Conservation (phyloP, 2,329 filamentous ascomycete species). For the Fusarium buharicum region DNA sequence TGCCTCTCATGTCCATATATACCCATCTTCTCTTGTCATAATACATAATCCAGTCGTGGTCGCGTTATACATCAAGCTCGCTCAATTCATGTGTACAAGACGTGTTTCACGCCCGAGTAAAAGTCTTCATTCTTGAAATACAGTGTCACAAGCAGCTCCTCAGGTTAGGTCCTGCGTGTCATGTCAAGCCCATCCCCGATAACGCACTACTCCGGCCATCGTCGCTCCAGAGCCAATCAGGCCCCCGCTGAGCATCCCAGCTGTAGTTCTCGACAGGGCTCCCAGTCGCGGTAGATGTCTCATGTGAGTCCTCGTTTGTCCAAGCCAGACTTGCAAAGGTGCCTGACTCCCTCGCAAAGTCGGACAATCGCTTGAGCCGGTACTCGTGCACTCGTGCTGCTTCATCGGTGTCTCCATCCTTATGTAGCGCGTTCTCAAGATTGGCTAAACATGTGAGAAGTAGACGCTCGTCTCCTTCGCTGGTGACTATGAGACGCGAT, state of each 20-base stretch:
- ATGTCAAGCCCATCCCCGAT: constrained; percentile 34
- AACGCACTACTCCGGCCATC: constrained; percentile 19
- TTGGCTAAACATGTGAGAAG: constrained; percentile 50
- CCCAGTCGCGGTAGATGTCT: constrained; percentile 25
- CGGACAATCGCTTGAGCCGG: constrained; percentile 44
- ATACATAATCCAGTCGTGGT: constrained; percentile 19
- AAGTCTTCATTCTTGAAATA: not conserved
- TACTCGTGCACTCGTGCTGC: constrained; percentile 45
- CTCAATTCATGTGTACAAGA: constrained; percentile 15
- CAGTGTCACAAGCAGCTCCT: not conserved
- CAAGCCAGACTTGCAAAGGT: constrained; percentile 34
- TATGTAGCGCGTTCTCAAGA: constrained; percentile 46
- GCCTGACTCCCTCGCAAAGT: constrained; percentile 47
- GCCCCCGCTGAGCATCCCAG: constrained; percentile 29
- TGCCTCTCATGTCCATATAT: not conserved
- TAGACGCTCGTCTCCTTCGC: constrained; percentile 48
- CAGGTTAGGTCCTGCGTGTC: constrained; percentile 1
- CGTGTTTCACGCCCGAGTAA: not conserved
- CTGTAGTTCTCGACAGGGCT: constrained; percentile 35
- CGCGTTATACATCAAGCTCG: constrained; percentile 7
- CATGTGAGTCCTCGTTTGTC: constrained; percentile 12
- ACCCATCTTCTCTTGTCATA: constrained; percentile 2
- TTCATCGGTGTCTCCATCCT: constrained; percentile 39
- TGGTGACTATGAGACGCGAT: constrained; percentile 43
- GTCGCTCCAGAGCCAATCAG: constrained; percentile 41